phyloP scores from a whole-genome alignment of 75 land plant genomes.

The Azolla pinnata region DNA sequence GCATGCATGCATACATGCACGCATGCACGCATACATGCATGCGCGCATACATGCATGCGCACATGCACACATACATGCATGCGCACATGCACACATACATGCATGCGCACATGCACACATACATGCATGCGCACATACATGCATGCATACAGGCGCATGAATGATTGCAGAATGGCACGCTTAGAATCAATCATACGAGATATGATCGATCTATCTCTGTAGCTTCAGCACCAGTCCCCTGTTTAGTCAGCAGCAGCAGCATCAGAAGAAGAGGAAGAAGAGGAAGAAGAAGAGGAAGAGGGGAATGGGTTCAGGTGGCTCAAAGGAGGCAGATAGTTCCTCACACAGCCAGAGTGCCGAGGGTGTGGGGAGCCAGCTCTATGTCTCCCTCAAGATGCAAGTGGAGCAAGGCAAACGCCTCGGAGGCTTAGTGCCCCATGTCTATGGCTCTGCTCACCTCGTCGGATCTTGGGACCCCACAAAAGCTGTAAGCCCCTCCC shows the following conservation, averaged over 20 bases:
- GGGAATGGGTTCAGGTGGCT: slow-evolving; percentile 2
- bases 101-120: too few species aligned
- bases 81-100: too few species aligned
- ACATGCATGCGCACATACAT: too few species aligned
- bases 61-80: too few species aligned
- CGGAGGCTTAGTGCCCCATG: slow-evolving; percentile 57
- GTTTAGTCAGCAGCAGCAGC: not conserved
- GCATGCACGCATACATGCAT: too few species aligned
- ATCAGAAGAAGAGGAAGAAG: not conserved
- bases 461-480: slow-evolving; percentile 79
- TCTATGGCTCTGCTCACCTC: slow-evolving; percentile 20
- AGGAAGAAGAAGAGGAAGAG: not conserved
- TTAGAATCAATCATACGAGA: not conserved
- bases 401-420: slow-evolving; percentile 22
- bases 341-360: slow-evolving; percentile 19
- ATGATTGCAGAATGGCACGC: not conserved
- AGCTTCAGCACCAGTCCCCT: too few species aligned
- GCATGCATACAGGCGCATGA: not conserved
- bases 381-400: slow-evolving; percentile 80
- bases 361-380: slow-evolving; percentile 52
- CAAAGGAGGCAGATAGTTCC: not conserved
- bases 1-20: too few species aligned
- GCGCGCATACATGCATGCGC: too few species aligned
- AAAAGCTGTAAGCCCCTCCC: slow-evolving; percentile 51
- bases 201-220: too few species aligned